Percentiles rank a stretch among this genome's conserved stretches.
These are phyloP conservation scores for Gnetum montanum DNA, from an alignment of 75 land plant genomes.

Conservation along the genomic window DNA sequence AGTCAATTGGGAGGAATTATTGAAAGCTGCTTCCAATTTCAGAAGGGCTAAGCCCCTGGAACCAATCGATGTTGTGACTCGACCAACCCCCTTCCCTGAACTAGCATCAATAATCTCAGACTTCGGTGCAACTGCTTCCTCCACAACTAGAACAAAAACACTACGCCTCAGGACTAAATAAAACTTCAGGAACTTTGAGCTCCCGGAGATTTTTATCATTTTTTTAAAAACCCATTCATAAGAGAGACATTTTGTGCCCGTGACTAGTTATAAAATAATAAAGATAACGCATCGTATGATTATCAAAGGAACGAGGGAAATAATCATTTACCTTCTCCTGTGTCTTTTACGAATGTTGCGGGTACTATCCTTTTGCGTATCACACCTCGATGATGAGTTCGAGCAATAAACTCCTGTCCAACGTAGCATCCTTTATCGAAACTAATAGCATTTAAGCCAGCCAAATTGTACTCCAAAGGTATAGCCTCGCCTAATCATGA, in stretches of 20 bases:
- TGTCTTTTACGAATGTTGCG: conserved; percentile 43
- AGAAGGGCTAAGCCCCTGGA: conserved; percentile 64
- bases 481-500: conserved; percentile 68
- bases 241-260: no score
- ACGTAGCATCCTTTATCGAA: conserved; percentile 93
- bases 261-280: not conserved
- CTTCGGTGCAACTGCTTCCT: conserved; percentile 39
- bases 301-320: not conserved
- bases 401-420: conserved; percentile 86
- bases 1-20: conserved; percentile 21
- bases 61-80: conserved; percentile 59
- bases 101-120: conserved; percentile 43
- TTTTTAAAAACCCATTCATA: no score
- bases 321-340: conserved; percentile 75
- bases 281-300: not conserved
- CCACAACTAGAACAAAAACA: not conserved
- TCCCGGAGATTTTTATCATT: no score
- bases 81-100: conserved; percentile 61
- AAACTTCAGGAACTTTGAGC: no score
- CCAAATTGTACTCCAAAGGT: conserved; percentile 90
- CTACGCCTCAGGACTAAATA: no score
- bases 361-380: conserved; percentile 89
- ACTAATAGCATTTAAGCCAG: conserved; percentile 77
- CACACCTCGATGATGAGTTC: conserved; percentile 93
- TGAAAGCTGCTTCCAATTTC: conserved; percentile 66